Conservation (phyloP, 139 green algal species). For the Trebouxia sp. region DNA sequence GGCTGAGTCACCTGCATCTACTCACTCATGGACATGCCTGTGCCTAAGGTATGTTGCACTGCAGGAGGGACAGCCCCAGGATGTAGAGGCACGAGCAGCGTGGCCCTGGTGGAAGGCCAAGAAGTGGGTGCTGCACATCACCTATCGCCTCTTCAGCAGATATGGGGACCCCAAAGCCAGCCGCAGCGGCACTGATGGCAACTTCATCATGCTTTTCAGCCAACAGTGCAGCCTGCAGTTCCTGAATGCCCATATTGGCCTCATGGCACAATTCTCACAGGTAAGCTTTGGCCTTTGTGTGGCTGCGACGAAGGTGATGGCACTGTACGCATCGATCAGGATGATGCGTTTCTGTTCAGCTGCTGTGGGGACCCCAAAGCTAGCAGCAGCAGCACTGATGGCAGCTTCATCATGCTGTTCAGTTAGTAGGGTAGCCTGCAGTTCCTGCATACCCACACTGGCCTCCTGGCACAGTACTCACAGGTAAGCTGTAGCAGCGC, state of each 20-base stretch:
- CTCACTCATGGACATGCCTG: constrained; percentile 59
- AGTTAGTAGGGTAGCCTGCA: constrained; percentile 55
- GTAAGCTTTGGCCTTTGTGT: neutral
- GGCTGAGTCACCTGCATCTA: constrained; percentile 86
- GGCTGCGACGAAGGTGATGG: no score
- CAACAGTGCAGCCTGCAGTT: constrained; percentile 68
- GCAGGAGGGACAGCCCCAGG: constrained; percentile 70
- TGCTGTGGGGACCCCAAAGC: constrained; percentile 54
- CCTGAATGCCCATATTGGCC: constrained; percentile 72
- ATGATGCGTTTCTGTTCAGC: no score
- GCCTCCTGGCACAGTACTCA: constrained; percentile 59
- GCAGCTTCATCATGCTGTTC: constrained; percentile 73
- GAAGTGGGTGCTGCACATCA: constrained; percentile 96
- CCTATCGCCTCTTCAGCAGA: constrained; percentile 75
- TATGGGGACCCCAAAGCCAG: constrained; percentile 64
- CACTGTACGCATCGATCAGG: no score
- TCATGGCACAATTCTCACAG: constrained; percentile 61
- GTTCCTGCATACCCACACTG: constrained; percentile 80
- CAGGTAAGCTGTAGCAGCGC: no score
- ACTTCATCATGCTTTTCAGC: constrained; percentile 72
- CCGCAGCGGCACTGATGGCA: constrained; percentile 48
- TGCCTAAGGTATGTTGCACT: constrained; percentile 68
- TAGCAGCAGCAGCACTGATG: constrained; percentile 50
- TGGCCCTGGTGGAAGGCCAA: constrained; percentile 96
- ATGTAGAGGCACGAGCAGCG: constrained; percentile 59